Percentiles rank a stretch among this genome's conserved stretches.
Conservation (phyloP, 176 grass and related monocot genomes). For the Musa troglodytarum region DNA sequence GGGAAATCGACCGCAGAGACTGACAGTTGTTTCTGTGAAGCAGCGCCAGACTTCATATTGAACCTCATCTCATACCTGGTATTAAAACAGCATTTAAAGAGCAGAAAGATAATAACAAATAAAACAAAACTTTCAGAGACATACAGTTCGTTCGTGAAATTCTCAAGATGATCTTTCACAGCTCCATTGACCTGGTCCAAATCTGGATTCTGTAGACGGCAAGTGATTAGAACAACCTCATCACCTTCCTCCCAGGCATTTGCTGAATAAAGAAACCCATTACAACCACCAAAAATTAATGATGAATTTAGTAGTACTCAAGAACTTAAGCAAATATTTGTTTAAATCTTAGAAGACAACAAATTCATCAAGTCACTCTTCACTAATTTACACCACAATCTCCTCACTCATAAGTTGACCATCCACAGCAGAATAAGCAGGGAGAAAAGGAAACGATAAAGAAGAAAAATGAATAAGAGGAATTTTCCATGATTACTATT, state of each 20-base stretch:
- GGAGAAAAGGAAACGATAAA: too few species aligned
- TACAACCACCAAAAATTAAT: background rate
- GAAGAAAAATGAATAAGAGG: too few species aligned
- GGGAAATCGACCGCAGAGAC: constrained; percentile 90
- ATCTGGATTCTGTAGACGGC: constrained; percentile 68
- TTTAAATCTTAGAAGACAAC: too few species aligned
- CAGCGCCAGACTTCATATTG: constrained; percentile 73
- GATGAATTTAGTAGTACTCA: background rate
- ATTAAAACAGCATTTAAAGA: constrained; percentile 12
- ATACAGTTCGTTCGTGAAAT: constrained; percentile 79
- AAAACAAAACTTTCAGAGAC: background rate
- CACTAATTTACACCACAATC: too few species aligned
- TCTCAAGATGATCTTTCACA: constrained; percentile 51
- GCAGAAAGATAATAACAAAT: background rate
- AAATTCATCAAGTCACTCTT: too few species aligned
- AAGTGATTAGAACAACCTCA: constrained; percentile 75
- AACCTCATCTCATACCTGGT: constrained; percentile 89
- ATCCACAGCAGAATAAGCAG: background rate
- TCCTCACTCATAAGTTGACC: too few species aligned
- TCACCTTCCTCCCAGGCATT: constrained; percentile 98
- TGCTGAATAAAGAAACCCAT: constrained; percentile 33
- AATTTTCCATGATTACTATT: too few species aligned
- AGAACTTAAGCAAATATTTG: background rate
- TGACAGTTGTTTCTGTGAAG: constrained; percentile 76
- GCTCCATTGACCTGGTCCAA: constrained; percentile 64